Evolutionary conservation across 2,329 filamentous ascomycete species (phyloP).

Genomic region (Epichloe festucae): DNA sequence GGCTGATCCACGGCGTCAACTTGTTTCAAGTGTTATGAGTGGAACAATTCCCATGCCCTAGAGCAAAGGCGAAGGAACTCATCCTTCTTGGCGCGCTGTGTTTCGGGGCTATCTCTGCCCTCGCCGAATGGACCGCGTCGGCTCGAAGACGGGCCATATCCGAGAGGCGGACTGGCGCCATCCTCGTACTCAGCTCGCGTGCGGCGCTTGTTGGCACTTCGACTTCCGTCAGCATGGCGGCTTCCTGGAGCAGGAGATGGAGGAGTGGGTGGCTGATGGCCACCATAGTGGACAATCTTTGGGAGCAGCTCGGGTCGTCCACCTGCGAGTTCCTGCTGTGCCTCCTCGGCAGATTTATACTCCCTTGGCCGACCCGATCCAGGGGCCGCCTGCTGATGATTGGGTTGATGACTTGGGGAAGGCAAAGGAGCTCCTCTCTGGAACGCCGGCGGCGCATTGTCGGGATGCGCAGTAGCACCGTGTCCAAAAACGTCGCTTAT

Average conservation of each 20-base stretch:
- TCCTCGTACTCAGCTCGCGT: slow-evolving; percentile 88
- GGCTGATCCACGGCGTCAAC: too few species aligned
- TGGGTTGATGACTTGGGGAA: slow-evolving; percentile 61
- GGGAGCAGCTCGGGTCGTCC: slow-evolving; percentile 88
- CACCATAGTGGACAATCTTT: slow-evolving; percentile 89
- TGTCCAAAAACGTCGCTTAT: slow-evolving; percentile 93
- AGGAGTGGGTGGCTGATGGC: slow-evolving; percentile 84
- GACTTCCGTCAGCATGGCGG: slow-evolving; percentile 34
- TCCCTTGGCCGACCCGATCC: slow-evolving; percentile 59
- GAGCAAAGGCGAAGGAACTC: slow-evolving; percentile 81
- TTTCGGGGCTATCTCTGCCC: slow-evolving; percentile 72
- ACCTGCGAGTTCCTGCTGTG: slow-evolving; percentile 76
- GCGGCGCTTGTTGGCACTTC: slow-evolving; percentile 57
- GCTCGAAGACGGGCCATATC: slow-evolving; percentile 51
- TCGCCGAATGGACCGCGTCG: slow-evolving; percentile 64
- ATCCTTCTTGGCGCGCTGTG: slow-evolving; percentile 74
- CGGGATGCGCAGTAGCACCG: slow-evolving; percentile 49
- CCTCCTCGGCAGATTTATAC: slow-evolving; percentile 92
- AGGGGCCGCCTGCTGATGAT: slow-evolving; percentile 28
- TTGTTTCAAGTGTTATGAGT: slow-evolving; percentile 47
- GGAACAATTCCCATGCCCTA: slow-evolving; percentile 92
- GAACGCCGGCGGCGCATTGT: slow-evolving; percentile 35
- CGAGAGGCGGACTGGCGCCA: slow-evolving; percentile 72
- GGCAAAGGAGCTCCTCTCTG: slow-evolving; percentile 57
- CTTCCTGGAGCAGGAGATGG: slow-evolving; percentile 58